Evolutionary conservation across 2,329 filamentous ascomycete genomes (phyloP).

Genomic region (Onygena corvina): DNA sequence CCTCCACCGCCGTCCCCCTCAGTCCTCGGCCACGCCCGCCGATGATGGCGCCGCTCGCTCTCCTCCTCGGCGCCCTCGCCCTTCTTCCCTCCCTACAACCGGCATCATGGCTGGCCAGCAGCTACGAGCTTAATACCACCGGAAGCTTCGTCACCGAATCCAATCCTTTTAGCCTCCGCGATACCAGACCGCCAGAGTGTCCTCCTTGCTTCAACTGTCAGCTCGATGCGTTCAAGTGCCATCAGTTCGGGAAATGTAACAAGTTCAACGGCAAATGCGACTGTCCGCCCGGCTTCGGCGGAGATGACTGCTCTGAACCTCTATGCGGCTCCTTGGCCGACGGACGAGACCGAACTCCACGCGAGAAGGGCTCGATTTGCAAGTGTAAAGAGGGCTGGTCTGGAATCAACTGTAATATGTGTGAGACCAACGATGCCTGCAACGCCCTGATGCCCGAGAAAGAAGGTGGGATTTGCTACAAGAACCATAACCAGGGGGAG

Average conservation of each 20-base stretch:
- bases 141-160: constrained; percentile 45
- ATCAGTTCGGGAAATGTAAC: constrained; percentile 82
- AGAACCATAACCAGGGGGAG: constrained; percentile 79
- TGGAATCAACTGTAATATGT: constrained; percentile 97
- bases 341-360: constrained; percentile 64
- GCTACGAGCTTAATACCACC: constrained; percentile 35
- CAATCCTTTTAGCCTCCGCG: constrained; percentile 53
- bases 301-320: constrained; percentile 84
- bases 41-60: constrained; percentile 13
- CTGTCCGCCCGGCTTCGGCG: constrained; percentile 84
- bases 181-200: constrained; percentile 49
- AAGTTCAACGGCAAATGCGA: constrained; percentile 83
- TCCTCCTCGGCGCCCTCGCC: constrained; percentile 7
- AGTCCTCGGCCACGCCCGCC: not conserved
- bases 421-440: constrained; percentile 69
- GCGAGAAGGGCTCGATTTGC: constrained; percentile 59
- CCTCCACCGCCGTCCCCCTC: not conserved
- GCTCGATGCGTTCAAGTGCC: constrained; percentile 78
- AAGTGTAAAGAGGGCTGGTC: constrained; percentile 87
- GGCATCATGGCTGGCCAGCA: constrained; percentile 18
- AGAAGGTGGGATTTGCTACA: constrained; percentile 80
- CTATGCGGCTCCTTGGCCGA: constrained; percentile 80
- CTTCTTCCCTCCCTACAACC: constrained; percentile 19
- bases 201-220: constrained; percentile 85
- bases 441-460: constrained; percentile 74